Percentiles rank a stretch among this genome's conserved stretches.
These are phyloP conservation scores for Hyphopichia burtonii DNA, from an alignment of 1,139 yeast genomes.

Conservation along the genomic window DNA sequence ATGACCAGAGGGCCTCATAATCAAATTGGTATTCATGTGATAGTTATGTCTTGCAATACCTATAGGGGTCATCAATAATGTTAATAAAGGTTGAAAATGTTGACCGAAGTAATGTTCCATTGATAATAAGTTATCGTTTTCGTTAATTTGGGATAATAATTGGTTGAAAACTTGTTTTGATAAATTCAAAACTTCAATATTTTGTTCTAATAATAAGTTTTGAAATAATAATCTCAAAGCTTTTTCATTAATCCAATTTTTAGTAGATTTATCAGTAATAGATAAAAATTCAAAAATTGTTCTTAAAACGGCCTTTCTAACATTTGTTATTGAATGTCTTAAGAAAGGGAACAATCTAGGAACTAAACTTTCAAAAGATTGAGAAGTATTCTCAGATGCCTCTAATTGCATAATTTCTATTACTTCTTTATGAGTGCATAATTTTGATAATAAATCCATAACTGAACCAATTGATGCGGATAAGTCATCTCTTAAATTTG, in stretches of 20 bases:
- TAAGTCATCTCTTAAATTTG: constrained; percentile 83
- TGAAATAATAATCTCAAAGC: constrained; percentile 78
- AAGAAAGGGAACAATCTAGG: constrained; percentile 91
- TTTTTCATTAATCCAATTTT: constrained; percentile 77
- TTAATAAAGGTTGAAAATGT: constrained; percentile 63
- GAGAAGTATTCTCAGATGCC: constrained; percentile 53
- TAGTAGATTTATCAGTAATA: constrained; percentile 62
- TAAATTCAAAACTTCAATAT: constrained; percentile 63
- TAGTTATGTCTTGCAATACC: constrained; percentile 90
- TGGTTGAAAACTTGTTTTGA: constrained; percentile 64
- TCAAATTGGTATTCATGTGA: constrained; percentile 71
- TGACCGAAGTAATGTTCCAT: constrained; percentile 50
- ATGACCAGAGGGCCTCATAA: constrained; percentile 80
- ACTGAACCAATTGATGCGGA: constrained; percentile 95
- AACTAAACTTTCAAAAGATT: constrained; percentile 67
- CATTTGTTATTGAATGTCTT: constrained; percentile 91
- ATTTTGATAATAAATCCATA: constrained; percentile 87
- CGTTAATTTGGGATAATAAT: constrained; percentile 48
- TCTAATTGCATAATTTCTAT: constrained; percentile 66
- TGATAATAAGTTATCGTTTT: constrained; percentile 25
- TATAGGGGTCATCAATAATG: constrained; percentile 85
- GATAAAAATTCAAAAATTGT: constrained; percentile 77
- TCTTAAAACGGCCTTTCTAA: constrained; percentile 82
- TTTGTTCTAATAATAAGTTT: constrained; percentile 86
- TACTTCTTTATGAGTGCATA: constrained; percentile 81